Base-by-base conservation (phyloP, 2,329 filamentous ascomycete species). In the Botrytis galanthina region DNA sequence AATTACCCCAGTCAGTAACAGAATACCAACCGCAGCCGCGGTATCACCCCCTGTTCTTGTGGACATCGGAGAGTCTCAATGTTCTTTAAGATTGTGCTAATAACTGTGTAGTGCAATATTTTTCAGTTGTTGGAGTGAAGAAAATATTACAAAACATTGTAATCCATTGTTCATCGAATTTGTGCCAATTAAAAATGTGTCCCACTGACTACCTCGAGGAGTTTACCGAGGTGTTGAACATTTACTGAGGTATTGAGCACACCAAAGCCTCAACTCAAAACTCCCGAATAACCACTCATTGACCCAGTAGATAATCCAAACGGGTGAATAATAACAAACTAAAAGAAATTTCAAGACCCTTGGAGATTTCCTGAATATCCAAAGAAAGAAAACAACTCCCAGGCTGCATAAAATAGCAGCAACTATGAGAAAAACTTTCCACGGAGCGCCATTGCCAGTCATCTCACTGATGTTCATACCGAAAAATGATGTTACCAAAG, bases 391-490 rank as follows among this genome's bases (percentile, higher is more conserved):
- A 16, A 63, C 1, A 29, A 29, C 18, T 10, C 60, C 61, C 9
- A 44, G 37, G 6, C 29, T 37, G 51, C 42, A 67, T 9, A 51
- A 18, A 66, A 32, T 35, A 22, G n/a, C 42, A 48, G 29, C 42
- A 44, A 35, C n/a, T 26, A 48, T 35, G 6, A 60, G n/a, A 42
- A 70, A 70, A 2, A 14, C 4, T 29, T 22, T 70, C 48, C 35
- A 60, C 4, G 26, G 10, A 14, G n/a, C 35, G 0, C 67, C 67
- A 29, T 22, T 29, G 1, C 69, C 69, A 26, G 57, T 62, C 39
- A 71, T 32, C 39, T 62, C 54, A 4, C n/a, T 62, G 29, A 62
- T 62, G 37, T 62, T 62, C 39, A 71, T 62, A 61, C 39, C 39
- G n/a, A 62, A 71, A 71, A 62, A 46, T 7, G 18, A 60, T 26